A percentile compares a stretch with the other conserved stretches of the same genome.
phyloP scores from a whole-genome alignment of 768 basidiomycete genomes.

The Termitomyces titanicus region DNA sequence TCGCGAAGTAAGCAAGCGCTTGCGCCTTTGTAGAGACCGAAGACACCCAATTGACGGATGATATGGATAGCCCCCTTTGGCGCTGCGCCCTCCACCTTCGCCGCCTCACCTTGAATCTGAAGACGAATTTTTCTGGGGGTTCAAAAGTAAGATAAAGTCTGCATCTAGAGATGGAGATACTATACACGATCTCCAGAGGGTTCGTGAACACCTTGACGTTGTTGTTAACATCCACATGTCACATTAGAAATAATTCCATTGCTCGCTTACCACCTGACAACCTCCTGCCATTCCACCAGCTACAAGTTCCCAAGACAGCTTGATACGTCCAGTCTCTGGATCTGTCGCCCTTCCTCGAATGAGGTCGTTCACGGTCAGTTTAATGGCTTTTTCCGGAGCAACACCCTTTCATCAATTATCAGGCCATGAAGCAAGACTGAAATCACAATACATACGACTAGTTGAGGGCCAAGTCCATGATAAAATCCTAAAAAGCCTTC shows the following conservation, averaged over 20 bases:
- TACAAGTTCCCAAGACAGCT: slow-evolving; percentile 83
- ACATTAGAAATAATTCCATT: neutral
- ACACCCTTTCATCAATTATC: slow-evolving; percentile 59
- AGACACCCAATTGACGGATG: slow-evolving; percentile 83
- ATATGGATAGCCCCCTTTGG: slow-evolving; percentile 91
- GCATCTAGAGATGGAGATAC: neutral
- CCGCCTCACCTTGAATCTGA: slow-evolving; percentile 94
- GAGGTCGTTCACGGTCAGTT: slow-evolving; percentile 93
- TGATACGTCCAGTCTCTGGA: slow-evolving; percentile 94
- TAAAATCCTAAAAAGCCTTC: slow-evolving; percentile 97
- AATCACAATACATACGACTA: slow-evolving; percentile 57
- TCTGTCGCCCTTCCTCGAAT: slow-evolving; percentile 82
- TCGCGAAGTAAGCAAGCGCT: slow-evolving; percentile 92
- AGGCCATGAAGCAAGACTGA: neutral
- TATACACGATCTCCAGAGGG: slow-evolving; percentile 93
- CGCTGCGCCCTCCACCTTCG: slow-evolving; percentile 75
- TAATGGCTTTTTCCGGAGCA: slow-evolving; percentile 97
- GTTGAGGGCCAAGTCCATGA: slow-evolving; percentile 91
- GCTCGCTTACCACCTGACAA: slow-evolving; percentile 87
- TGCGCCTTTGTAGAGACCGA: slow-evolving; percentile 93
- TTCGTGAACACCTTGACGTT: slow-evolving; percentile 85
- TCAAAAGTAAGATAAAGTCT: slow-evolving; percentile 7
- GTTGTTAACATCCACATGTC: slow-evolving; percentile 4
- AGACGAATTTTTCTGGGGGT: slow-evolving; percentile 82
- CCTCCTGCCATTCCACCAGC: slow-evolving; percentile 95